Conservation (phyloP, 73 alveolate species). For the Effrenium voratum region DNA sequence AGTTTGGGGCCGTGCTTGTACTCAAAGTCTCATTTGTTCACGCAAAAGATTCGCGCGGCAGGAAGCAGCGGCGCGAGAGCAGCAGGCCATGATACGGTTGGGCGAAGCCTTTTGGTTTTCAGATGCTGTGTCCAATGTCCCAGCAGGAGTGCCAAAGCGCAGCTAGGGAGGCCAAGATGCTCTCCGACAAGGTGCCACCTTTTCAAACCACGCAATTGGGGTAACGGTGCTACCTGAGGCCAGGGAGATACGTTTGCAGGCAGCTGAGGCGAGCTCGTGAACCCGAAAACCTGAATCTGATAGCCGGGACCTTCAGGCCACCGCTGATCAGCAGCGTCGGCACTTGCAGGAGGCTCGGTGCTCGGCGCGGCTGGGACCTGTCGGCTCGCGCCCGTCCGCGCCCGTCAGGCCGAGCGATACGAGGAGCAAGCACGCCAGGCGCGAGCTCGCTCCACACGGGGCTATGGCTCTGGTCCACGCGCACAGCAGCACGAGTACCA, state of each 20-base stretch:
- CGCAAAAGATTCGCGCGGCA: neutral
- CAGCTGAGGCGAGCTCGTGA: constrained; percentile 15
- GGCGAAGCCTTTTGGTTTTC: no score
- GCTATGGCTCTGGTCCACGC: constrained; percentile 61
- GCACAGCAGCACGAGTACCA: constrained; percentile 86
- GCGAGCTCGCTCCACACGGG: constrained; percentile 64
- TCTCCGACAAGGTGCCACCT: constrained; percentile 38
- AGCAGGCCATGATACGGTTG: neutral
- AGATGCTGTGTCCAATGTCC: no score
- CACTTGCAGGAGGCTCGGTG: constrained; percentile 21
- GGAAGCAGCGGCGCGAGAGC: constrained; percentile 75
- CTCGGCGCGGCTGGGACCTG: neutral
- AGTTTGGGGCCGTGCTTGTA: no score
- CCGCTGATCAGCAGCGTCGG: constrained; percentile 8
- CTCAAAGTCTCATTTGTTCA: neutral
- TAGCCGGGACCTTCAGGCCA: neutral
- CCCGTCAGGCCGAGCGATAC: constrained; percentile 63
- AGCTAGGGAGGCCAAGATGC: constrained; percentile 85
- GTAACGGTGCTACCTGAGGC: neutral
- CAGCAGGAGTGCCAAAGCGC: constrained; percentile 83
- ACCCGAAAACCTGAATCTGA: neutral
- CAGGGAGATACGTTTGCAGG: constrained; percentile 46
- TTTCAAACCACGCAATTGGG: neutral
- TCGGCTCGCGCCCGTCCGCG: neutral
- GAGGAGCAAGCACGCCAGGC: constrained; percentile 94